Evolutionary conservation across 1,139 yeast species (phyloP).

Genomic region (Chernovozyma sophiae-reginae): DNA sequence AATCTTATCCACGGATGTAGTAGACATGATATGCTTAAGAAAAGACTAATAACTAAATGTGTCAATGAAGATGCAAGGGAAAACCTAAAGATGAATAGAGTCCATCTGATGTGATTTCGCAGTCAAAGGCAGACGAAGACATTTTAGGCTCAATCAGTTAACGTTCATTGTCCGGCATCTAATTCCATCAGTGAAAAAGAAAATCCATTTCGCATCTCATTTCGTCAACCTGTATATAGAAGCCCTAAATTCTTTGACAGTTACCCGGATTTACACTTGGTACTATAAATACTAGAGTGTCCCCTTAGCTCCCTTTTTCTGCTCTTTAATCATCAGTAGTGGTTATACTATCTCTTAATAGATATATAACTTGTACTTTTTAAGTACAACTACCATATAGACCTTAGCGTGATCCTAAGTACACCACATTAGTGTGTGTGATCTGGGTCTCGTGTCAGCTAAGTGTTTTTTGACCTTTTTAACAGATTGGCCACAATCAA

Average conservation of each 20-base stretch:
- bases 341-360: constrained; percentile 65
- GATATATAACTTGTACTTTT: constrained; percentile 46
- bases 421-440: constrained; percentile 35
- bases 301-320: constrained; percentile 21
- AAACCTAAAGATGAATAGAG: too few species aligned
- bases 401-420: constrained; percentile 40
- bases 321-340: constrained; percentile 55
- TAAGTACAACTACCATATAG: constrained; percentile 46
- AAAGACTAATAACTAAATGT: too few species aligned
- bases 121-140: too few species aligned
- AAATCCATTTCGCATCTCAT: too few species aligned
- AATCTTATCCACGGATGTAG: not conserved
- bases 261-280: constrained; percentile 15
- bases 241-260: not conserved
- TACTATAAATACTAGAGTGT: constrained; percentile 13
- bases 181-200: too few species aligned
- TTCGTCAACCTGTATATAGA: not conserved
- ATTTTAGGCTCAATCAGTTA: too few species aligned
- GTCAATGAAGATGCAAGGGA: too few species aligned
- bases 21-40: not conserved
- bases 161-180: not conserved
- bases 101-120: too few species aligned
- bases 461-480: constrained; percentile 55
- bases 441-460: constrained; percentile 44
- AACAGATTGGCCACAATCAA: constrained; percentile 61